A percentile compares a stretch with the other conserved stretches of the same genome.
Conservation (phyloP, 2,329 filamentous ascomycete genomes). For the Microcera coccophila region DNA sequence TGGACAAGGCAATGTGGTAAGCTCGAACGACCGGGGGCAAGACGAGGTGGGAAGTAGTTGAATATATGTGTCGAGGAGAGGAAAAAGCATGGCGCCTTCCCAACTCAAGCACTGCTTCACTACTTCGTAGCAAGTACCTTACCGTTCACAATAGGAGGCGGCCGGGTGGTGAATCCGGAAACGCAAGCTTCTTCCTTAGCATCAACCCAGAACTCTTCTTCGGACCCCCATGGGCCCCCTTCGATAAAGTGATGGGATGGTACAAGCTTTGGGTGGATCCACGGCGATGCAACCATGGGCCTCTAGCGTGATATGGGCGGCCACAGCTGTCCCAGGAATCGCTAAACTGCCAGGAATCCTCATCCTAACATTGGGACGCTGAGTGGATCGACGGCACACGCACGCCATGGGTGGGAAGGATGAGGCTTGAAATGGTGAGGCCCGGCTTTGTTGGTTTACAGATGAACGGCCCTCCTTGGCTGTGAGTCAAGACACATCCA, state of each 20-base stretch:
- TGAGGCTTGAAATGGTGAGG: background rate
- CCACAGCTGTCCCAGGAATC: conserved; percentile 13
- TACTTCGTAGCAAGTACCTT: too few species aligned
- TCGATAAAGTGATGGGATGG: conserved; percentile 1
- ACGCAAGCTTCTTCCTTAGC: background rate
- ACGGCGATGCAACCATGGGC: background rate
- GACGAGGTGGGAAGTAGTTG: background rate
- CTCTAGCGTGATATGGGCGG: conserved; percentile 8
- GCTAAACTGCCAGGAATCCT: background rate
- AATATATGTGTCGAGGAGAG: background rate
- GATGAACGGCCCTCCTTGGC: background rate
- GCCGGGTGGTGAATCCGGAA: conserved; percentile 1
- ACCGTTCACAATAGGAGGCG: background rate
- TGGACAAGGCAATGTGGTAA: background rate
- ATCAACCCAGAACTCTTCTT: background rate
- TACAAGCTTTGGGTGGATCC: conserved; percentile 22
- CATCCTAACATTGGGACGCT: conserved; percentile 2
- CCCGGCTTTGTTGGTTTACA: background rate
- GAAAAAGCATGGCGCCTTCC: conserved; percentile 1
- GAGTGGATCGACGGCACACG: conserved; percentile 12
- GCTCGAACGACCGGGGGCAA: background rate
- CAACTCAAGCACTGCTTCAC: background rate
- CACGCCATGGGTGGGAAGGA: conserved; percentile 7
- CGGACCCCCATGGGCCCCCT: background rate
- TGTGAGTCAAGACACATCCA: too few species aligned